Evolutionary conservation across 768 basidiomycete species (phyloP).

Genomic region (Leccinellum albellum): DNA sequence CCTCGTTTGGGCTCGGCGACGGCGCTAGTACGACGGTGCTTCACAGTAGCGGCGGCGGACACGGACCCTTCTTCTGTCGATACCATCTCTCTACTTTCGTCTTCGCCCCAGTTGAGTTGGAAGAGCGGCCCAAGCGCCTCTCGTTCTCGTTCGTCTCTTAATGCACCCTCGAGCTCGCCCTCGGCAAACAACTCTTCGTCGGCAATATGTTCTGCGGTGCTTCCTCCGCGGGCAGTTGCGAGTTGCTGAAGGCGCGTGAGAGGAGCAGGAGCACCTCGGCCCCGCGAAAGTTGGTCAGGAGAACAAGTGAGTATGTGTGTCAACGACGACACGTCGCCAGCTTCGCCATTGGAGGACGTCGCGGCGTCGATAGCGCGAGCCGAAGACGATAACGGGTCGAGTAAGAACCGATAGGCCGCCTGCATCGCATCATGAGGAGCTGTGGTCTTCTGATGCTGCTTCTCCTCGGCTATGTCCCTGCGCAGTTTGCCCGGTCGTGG

Average conservation of each 20-base stretch:
- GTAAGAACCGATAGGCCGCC: slow-evolving; percentile 52
- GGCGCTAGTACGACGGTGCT: background rate
- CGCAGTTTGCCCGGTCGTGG: slow-evolving; percentile 28
- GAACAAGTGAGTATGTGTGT: slow-evolving; percentile 53
- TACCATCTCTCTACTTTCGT: slow-evolving; percentile 21
- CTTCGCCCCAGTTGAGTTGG: slow-evolving; percentile 36
- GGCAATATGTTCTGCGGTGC: slow-evolving; percentile 42
- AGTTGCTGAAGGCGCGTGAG: slow-evolving; percentile 71
- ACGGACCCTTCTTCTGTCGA: background rate
- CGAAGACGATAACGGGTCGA: slow-evolving; percentile 49
- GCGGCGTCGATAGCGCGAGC: slow-evolving; percentile 13
- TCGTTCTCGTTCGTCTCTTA: slow-evolving; percentile 53
- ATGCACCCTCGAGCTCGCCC: slow-evolving; percentile 61
- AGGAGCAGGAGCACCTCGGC: slow-evolving; percentile 16
- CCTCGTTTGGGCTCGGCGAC: slow-evolving; percentile 29
- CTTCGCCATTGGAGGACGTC: slow-evolving; percentile 8
- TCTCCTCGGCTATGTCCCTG: slow-evolving; percentile 18
- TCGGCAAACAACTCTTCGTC: slow-evolving; percentile 73
- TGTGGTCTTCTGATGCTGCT: background rate
- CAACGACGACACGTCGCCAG: slow-evolving; percentile 34
- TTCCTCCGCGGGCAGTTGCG: slow-evolving; percentile 53
- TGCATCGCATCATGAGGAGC: slow-evolving; percentile 31
- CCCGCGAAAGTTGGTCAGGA: slow-evolving; percentile 26
- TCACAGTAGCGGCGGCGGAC: background rate
- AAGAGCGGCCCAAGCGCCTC: slow-evolving; percentile 37